Conservation (phyloP, 352 stramenopile genomes). For the Phytopythium sindhum region DNA sequence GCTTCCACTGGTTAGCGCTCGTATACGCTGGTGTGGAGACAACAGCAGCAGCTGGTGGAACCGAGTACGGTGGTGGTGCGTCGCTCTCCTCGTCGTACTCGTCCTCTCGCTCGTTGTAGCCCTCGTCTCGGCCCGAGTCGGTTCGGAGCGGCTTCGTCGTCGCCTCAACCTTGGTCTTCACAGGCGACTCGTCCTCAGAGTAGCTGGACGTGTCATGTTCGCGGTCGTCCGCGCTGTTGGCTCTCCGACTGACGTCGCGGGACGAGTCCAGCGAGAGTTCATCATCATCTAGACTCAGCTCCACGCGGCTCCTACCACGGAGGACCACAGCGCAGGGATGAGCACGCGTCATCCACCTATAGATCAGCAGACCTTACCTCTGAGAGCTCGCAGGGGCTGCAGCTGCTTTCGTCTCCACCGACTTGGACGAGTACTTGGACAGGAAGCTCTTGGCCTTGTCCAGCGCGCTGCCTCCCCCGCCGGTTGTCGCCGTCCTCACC, state of each 20-base stretch:
- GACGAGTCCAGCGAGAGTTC: slow-evolving; percentile 37
- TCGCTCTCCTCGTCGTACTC: slow-evolving; percentile 17
- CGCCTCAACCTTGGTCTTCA: neutral
- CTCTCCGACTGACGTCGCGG: slow-evolving; percentile 4
- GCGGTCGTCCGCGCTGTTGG: slow-evolving; percentile 12
- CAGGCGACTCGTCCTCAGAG: neutral
- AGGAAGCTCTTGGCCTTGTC: slow-evolving; percentile 74
- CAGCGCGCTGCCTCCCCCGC: slow-evolving; percentile 28
- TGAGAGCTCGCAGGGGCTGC: slow-evolving; percentile 6
- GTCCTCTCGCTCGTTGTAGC: slow-evolving; percentile 8
- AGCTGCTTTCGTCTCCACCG: slow-evolving; percentile 8
- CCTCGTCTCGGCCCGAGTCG: neutral
- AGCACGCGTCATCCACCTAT: neutral
- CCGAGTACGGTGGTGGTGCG: neutral
- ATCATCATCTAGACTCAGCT: slow-evolving; percentile 57
- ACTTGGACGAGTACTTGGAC: slow-evolving; percentile 63
- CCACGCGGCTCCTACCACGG: slow-evolving; percentile 18
- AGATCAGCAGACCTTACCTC: neutral
- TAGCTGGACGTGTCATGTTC: slow-evolving; percentile 7
- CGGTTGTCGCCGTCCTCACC: neutral
- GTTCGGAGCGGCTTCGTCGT: neutral
- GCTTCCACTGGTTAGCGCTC: neutral
- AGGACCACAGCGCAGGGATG: slow-evolving; percentile 8
- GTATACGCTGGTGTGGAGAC: neutral
- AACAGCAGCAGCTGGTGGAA: neutral